phyloP scores from a whole-genome alignment of 1,284 basidiomycete genomes.

The Flammula alnicola region DNA sequence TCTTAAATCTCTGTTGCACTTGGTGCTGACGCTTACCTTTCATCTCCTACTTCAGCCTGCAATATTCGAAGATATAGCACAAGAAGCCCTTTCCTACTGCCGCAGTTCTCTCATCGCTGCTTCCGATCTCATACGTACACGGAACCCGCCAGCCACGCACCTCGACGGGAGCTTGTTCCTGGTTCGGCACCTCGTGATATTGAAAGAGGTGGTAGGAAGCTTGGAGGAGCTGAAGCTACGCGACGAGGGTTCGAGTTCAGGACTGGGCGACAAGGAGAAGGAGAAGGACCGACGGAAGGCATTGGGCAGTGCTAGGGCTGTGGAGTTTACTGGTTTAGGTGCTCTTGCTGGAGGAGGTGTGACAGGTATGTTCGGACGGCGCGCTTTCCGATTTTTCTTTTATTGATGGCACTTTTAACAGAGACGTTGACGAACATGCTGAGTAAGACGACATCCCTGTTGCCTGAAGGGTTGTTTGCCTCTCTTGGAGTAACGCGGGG shows the following conservation, averaged over 20 bases:
- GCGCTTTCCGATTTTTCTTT: neutral
- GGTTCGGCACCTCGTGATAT: conserved; percentile 85
- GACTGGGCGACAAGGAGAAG: conserved; percentile 14
- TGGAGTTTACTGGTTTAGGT: conserved; percentile 23
- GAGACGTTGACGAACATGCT: conserved; percentile 79
- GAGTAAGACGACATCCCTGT: conserved; percentile 71
- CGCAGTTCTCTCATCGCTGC: conserved; percentile 78
- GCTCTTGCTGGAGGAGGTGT: conserved; percentile 49
- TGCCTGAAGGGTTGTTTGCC: conserved; percentile 70
- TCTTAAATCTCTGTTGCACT: too few relatives aligned
- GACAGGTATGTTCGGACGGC: conserved; percentile 46
- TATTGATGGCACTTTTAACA: conserved; percentile 28
- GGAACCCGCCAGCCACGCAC: conserved; percentile 38
- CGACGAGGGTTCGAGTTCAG: conserved; percentile 25
- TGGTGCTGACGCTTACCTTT: neutral
- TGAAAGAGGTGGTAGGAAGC: conserved; percentile 86
- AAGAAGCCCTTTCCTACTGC: conserved; percentile 86
- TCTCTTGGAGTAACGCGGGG: conserved; percentile 63
- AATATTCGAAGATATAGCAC: conserved; percentile 93
- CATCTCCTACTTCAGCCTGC: conserved; percentile 60
- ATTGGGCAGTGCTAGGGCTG: conserved; percentile 14
- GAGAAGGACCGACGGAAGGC: neutral
- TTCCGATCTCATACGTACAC: conserved; percentile 63
- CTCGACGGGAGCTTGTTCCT: conserved; percentile 84
- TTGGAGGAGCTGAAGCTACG: conserved; percentile 61